Evolutionary conservation across 2,329 filamentous ascomycete species (phyloP).

Genomic region (Penicillium hordei): DNA sequence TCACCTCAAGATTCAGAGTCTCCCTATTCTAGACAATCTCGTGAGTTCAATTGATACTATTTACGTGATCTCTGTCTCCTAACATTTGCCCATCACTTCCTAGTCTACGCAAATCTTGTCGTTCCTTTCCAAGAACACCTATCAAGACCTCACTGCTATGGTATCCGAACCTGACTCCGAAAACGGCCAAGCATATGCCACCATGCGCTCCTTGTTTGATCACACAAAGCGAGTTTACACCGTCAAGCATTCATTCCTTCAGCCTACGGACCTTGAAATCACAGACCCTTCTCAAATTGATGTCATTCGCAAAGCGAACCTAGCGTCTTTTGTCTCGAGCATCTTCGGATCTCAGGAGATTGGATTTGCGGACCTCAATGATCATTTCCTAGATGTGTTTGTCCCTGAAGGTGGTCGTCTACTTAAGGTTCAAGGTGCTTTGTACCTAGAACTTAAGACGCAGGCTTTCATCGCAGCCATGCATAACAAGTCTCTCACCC

Average conservation of each 20-base stretch:
- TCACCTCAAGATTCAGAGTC: conserved; percentile 57
- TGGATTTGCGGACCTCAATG: conserved; percentile 63
- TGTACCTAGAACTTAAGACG: conserved; percentile 66
- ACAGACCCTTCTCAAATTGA: conserved; percentile 55
- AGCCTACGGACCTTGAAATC: conserved; percentile 53
- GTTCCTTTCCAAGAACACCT: conserved; percentile 57
- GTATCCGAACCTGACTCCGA: conserved; percentile 57
- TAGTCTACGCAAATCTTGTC: conserved; percentile 61
- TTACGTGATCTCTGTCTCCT: not conserved
- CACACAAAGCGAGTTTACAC: conserved; percentile 63
- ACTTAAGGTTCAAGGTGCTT: conserved; percentile 59
- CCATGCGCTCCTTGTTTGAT: conserved; percentile 62
- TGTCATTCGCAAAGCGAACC: conserved; percentile 62
- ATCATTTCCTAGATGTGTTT: conserved; percentile 64
- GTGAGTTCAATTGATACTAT: conserved; percentile 39
- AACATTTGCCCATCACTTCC: not conserved
- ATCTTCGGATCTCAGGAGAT: conserved; percentile 65
- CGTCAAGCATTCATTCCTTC: conserved; percentile 57
- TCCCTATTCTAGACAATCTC: conserved; percentile 62
- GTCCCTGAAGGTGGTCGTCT: conserved; percentile 59
- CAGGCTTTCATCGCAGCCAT: conserved; percentile 65
- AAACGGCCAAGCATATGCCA: conserved; percentile 61
- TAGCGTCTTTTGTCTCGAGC: conserved; percentile 64
- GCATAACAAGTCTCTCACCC: conserved; percentile 55
- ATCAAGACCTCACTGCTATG: conserved; percentile 57